Evolutionary conservation across 2,329 filamentous ascomycete genomes (phyloP).

Genomic region (Stachybotrys echinatus): DNA sequence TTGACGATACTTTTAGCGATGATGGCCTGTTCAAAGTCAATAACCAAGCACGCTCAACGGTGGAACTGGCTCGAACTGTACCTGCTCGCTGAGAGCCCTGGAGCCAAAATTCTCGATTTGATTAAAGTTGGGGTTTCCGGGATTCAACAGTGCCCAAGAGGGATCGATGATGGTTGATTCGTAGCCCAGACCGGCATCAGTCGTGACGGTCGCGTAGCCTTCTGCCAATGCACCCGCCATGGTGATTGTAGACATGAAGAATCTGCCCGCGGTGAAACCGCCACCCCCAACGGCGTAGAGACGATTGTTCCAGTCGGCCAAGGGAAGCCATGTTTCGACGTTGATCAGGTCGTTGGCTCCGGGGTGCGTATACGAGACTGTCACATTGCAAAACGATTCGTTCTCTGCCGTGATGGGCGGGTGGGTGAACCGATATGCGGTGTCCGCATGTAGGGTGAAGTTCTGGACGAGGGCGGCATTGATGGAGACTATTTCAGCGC

Average conservation of each 20-base stretch:
- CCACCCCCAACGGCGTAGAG: slow-evolving; percentile 10
- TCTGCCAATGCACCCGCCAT: neutral
- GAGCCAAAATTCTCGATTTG: slow-evolving; percentile 24
- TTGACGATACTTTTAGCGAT: slow-evolving; percentile 41
- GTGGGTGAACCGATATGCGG: neutral
- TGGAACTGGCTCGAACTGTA: neutral
- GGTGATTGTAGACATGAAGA: neutral
- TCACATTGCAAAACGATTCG: slow-evolving; percentile 12
- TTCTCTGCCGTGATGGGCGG: neutral
- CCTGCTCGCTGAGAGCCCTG: neutral
- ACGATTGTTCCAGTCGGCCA: slow-evolving; percentile 8
- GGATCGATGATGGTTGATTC: neutral
- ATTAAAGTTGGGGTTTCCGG: slow-evolving; percentile 8
- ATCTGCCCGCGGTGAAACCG: slow-evolving; percentile 7
- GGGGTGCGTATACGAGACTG: slow-evolving; percentile 6
- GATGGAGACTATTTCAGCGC: neutral
- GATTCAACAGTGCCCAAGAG: slow-evolving; percentile 4
- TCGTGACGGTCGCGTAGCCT: slow-evolving; percentile 11
- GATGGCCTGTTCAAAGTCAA: neutral
- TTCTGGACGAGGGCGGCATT: neutral
- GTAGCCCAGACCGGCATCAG: slow-evolving; percentile 11
- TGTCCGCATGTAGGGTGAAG: neutral
- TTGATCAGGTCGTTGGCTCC: slow-evolving; percentile 8
- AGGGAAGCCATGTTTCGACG: slow-evolving; percentile 11
- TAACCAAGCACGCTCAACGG: neutral